Evolutionary conservation across 768 basidiomycete genomes (phyloP).

Genomic region (Rhodotorula paludigena): DNA sequence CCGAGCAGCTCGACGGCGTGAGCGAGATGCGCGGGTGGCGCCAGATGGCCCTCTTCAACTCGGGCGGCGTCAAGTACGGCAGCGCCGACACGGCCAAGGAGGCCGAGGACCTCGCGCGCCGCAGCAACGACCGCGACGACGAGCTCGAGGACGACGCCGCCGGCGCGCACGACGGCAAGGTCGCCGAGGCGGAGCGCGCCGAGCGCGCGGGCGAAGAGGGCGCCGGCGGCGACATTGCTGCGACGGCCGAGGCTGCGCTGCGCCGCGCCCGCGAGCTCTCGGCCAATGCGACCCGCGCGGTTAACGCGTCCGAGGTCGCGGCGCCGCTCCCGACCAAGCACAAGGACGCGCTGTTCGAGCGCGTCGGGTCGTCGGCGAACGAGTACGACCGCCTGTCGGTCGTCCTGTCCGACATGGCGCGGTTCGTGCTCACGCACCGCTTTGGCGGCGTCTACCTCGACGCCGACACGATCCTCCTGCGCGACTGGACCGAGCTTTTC

Average conservation of each 20-base stretch:
- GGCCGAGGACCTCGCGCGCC: constrained; percentile 16
- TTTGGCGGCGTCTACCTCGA: constrained; percentile 96
- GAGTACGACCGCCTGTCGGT: constrained; percentile 82
- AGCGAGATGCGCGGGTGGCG: constrained; percentile 89
- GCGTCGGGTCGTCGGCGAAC: constrained; percentile 81
- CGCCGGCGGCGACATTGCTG: constrained; percentile 12
- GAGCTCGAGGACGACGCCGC: not conserved
- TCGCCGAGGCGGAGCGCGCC: constrained; percentile 19
- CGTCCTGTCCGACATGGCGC: constrained; percentile 92
- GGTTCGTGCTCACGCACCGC: constrained; percentile 93
- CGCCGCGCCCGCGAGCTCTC: constrained; percentile 5
- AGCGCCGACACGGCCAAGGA: constrained; percentile 21
- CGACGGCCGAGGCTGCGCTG: constrained; percentile 24
- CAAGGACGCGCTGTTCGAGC: constrained; percentile 61
- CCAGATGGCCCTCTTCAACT: constrained; percentile 74
- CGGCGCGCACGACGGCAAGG: constrained; percentile 17
- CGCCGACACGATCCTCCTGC: constrained; percentile 88
- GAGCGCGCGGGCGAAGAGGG: constrained; percentile 8
- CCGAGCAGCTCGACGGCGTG: constrained; percentile 86
- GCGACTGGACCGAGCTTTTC: constrained; percentile 99
- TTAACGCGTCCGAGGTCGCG: not conserved
- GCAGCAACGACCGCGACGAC: constrained; percentile 15
- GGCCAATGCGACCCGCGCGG: constrained; percentile 4
- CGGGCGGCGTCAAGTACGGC: constrained; percentile 65
- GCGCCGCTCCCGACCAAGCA: constrained; percentile 13